Conservation (phyloP, 352 stramenopile species). For the Thalassiosira hispida region DNA sequence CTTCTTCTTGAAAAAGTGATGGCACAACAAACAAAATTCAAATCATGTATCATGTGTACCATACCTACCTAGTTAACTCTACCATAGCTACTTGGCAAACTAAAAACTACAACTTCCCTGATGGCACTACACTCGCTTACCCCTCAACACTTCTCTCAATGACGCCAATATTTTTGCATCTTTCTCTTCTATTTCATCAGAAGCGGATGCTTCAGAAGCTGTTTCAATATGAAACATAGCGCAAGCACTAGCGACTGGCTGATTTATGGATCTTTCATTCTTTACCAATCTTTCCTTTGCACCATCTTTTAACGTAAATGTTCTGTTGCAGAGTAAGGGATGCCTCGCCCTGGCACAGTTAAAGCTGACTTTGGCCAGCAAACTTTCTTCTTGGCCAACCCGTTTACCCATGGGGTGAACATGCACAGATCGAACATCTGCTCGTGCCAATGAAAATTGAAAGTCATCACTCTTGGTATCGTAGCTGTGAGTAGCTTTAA, state of each 20-base stretch:
- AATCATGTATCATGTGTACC: not conserved
- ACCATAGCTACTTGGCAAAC: no score
- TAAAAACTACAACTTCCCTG: not conserved
- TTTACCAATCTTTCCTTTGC: not conserved
- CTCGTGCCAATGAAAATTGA: constrained; percentile 18
- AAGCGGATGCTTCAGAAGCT: not conserved
- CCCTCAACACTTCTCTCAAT: not conserved
- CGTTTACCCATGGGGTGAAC: not conserved
- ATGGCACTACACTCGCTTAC: not conserved
- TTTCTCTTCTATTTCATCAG: constrained; percentile 1
- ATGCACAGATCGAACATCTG: constrained; percentile 17
- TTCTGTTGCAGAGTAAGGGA: constrained; percentile 4
- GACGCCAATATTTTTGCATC: not conserved
- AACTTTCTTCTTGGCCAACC: constrained; percentile 11
- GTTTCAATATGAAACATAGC: constrained; percentile 17
- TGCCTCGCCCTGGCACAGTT: constrained; percentile 25
- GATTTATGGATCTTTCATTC: not conserved
- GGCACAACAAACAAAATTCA: not conserved
- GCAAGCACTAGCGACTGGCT: constrained; percentile 3
- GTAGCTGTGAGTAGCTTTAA: constrained; percentile 16
- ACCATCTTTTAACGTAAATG: not conserved
- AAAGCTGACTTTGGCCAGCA: constrained; percentile 19
- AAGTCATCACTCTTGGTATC: constrained; percentile 24
- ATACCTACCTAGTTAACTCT: no score
- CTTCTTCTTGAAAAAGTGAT: constrained; percentile 13